Base-by-base conservation (phyloP, 176 grass and related monocot species). In the Puya raimondii region DNA sequence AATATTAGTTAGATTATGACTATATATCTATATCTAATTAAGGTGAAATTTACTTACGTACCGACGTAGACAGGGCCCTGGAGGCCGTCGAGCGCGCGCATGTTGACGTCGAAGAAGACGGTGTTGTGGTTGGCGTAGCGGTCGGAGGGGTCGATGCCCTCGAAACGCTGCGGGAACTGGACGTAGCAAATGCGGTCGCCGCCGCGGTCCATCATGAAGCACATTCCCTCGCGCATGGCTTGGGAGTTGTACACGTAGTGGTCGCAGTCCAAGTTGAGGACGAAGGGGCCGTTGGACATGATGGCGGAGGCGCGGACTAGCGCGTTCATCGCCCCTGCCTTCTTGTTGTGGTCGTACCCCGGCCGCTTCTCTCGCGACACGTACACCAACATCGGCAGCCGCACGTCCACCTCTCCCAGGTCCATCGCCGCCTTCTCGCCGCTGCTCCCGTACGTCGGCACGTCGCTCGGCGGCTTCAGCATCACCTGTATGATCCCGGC, bases 181-280 rank as follows among this genome's bases (percentile, higher is more conserved):
- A 99, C 87, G 17, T 99, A 99, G 75, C 89, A 87, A 17, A 99
- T 67, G 25, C 94, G 82, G 53, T 99, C 89, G 15, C 89, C 94
- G 18, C 94, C 89, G 42, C 94, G 89, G 51, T 99, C 94, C 86
- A 99, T 90, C 94, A 99, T 99, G 87, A 99, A 99, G 82, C 94
- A 99, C 79, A 99, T 79, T 10, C 94, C 94, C 72, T 93, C 94
- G 64, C 87, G 80, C 26, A 99, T 68, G 56, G 94, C 94, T 54
- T 80, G 79, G 6, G 94, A 99, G 66, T 99, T 93, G 74, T 99
- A 99, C 22, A 99, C 54, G 22, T 93, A 99, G 82, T 99, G 94
- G 63, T 99, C 94, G 66, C 94, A 99, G 47, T 99, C 94, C 71
- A 99, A 81, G 75, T 99, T 99, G 48, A 99, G 94, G 69, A 99